These are phyloP conservation scores for Myxozyma mucilagina DNA, from an alignment of 805 yeast genomes.

Conservation along the genomic window DNA sequence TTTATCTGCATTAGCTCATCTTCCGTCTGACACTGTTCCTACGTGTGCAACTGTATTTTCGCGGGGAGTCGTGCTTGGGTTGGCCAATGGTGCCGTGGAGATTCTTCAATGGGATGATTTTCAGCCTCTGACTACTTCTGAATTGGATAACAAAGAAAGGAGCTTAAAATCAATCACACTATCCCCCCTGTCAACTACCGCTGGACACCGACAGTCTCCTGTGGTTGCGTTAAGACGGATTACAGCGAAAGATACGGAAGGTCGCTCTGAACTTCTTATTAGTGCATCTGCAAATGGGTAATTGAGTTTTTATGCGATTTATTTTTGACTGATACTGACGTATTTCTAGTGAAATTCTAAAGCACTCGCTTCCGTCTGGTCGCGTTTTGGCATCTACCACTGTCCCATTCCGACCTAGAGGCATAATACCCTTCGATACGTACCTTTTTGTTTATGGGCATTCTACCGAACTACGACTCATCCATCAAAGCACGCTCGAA, in stretches of 20 bases:
- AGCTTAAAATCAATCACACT: background rate
- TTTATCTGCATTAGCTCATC: constrained; percentile 12
- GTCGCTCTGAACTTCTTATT: constrained; percentile 27
- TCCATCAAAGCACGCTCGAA: constrained; percentile 29
- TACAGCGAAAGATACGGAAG: constrained; percentile 30
- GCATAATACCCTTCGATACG: constrained; percentile 19
- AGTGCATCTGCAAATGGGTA: constrained; percentile 31
- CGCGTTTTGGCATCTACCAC: constrained; percentile 25
- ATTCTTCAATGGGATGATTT: constrained; percentile 27
- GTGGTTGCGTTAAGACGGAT: constrained; percentile 27
- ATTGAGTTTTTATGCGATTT: background rate
- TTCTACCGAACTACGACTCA: constrained; percentile 30
- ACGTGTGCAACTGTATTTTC: constrained; percentile 30
- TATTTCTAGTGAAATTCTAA: constrained; percentile 23
- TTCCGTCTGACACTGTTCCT: constrained; percentile 20
- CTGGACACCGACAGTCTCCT: constrained; percentile 28
- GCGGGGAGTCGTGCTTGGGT: constrained; percentile 25
- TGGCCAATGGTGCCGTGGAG: constrained; percentile 28
- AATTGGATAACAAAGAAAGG: background rate
- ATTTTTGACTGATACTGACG: background rate
- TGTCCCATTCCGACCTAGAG: constrained; percentile 31
- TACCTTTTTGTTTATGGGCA: constrained; percentile 26
- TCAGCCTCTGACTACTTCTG: background rate
- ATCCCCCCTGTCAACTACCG: constrained; percentile 28
- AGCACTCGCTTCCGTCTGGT: constrained; percentile 32